These are phyloP conservation scores for Oryza officinalis DNA, from an alignment of 176 grass and related monocot genomes.

Conservation along the genomic window DNA sequence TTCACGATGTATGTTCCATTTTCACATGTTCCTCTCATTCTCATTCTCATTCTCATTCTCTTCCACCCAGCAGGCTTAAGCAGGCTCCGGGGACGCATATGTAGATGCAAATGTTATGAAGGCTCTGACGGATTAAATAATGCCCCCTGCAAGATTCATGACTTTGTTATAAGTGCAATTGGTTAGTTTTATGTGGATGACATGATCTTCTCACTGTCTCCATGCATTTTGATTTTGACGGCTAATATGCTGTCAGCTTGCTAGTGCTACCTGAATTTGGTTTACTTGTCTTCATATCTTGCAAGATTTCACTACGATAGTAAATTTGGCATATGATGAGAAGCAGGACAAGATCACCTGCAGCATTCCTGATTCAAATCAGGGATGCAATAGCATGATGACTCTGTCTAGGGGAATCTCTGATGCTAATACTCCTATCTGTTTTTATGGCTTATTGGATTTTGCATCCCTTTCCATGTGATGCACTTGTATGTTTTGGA, in stretches of 20 bases:
- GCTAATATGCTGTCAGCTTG: neutral
- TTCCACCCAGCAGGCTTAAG: slow-evolving; percentile 9
- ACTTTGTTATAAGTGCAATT: neutral
- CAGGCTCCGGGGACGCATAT: neutral
- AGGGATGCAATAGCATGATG: slow-evolving; percentile 29
- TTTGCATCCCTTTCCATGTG: neutral
- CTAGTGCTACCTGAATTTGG: neutral
- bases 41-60: neutral
- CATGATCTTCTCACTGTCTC: neutral
- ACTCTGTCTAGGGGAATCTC: slow-evolving; percentile 62
- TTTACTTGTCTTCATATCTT: neutral
- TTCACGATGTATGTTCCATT: neutral
- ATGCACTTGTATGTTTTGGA: neutral
- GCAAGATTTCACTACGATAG: neutral
- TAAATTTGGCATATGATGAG: neutral
- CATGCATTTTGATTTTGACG: neutral
- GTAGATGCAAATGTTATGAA: slow-evolving; percentile 12
- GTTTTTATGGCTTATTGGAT: neutral
- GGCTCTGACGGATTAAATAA: neutral
- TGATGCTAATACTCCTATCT: slow-evolving; percentile 18
- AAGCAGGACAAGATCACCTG: slow-evolving; percentile 47
- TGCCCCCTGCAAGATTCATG: neutral
- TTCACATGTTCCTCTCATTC: neutral
- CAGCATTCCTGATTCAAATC: neutral
- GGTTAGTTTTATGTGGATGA: neutral